These are phyloP conservation scores for Ogataea philodendri DNA, from an alignment of 805 yeast genomes.

Conservation along the genomic window DNA sequence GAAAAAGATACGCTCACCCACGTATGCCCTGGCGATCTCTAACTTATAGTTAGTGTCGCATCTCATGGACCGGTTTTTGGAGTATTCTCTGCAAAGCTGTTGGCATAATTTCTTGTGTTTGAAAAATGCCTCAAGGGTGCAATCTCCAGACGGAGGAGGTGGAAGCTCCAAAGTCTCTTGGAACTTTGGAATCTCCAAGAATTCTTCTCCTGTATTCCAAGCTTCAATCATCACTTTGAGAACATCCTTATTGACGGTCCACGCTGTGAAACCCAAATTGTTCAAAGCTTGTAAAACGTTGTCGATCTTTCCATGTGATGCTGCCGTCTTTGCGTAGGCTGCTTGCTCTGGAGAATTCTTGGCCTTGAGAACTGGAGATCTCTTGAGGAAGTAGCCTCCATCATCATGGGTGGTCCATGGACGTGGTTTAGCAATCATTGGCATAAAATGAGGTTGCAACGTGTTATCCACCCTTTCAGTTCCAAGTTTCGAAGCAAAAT, in stretches of 20 bases:
- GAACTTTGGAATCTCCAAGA: conserved; percentile 68
- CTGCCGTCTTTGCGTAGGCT: conserved; percentile 85
- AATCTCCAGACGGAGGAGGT: conserved; percentile 53
- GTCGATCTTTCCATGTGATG: conserved; percentile 61
- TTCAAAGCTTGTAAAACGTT: conserved; percentile 77
- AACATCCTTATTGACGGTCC: conserved; percentile 82
- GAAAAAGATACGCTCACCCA: conserved; percentile 74
- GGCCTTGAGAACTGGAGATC: conserved; percentile 65
- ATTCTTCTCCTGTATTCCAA: conserved; percentile 83
- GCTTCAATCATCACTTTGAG: conserved; percentile 67
- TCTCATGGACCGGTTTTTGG: conserved; percentile 76
- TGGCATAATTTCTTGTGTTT: conserved; percentile 67
- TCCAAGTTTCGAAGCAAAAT: conserved; percentile 62
- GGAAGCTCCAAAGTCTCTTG: conserved; percentile 47
- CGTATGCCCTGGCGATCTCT: conserved; percentile 91
- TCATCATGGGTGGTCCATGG: conserved; percentile 80
- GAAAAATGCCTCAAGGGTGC: conserved; percentile 69
- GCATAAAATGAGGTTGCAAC: conserved; percentile 77
- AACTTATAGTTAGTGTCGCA: conserved; percentile 92
- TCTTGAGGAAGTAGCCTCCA: conserved; percentile 80
- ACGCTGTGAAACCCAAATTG: conserved; percentile 81
- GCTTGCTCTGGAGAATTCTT: conserved; percentile 85
- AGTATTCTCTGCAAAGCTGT: conserved; percentile 54
- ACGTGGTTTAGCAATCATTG: conserved; percentile 89
- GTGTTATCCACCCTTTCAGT: conserved; percentile 62